These are phyloP conservation scores for Coffea humblotiana DNA, from an alignment of 305 asterid species.

Conservation along the genomic window DNA sequence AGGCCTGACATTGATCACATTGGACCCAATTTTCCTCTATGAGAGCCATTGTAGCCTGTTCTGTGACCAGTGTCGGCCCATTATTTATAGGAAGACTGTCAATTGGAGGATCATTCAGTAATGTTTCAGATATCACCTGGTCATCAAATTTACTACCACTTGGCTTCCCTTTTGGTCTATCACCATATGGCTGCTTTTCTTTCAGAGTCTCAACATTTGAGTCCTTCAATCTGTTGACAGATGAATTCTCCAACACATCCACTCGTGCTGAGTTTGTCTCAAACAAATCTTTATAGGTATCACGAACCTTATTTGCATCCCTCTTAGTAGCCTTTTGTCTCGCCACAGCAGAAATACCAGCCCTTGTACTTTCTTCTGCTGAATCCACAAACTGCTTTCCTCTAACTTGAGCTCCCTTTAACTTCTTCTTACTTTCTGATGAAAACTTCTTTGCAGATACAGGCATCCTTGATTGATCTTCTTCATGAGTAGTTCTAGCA, in stretches of 20 bases:
- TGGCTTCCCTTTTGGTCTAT: slow-evolving; percentile 45
- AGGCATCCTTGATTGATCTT: slow-evolving; percentile 34
- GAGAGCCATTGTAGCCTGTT: slow-evolving; percentile 41
- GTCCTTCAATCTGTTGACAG: slow-evolving; percentile 45
- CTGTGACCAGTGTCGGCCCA: slow-evolving; percentile 37
- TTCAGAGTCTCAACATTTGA: slow-evolving; percentile 38
- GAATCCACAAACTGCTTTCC: slow-evolving; percentile 36
- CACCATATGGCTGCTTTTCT: slow-evolving; percentile 37
- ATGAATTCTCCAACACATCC: slow-evolving; percentile 37
- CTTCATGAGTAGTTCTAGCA: slow-evolving; percentile 37
- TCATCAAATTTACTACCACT: slow-evolving; percentile 34
- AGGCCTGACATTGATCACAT: slow-evolving; percentile 71
- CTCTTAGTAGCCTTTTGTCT: slow-evolving; percentile 48
- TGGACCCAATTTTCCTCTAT: slow-evolving; percentile 75
- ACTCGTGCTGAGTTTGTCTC: slow-evolving; percentile 37
- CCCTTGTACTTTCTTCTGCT: slow-evolving; percentile 33
- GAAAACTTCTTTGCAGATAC: slow-evolving; percentile 24
- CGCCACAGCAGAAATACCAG: slow-evolving; percentile 37
- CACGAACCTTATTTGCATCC: slow-evolving; percentile 36
- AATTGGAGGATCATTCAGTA: slow-evolving; percentile 40
- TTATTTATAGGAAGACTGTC: slow-evolving; percentile 34
- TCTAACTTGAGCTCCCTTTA: slow-evolving; percentile 44
- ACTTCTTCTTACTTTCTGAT: slow-evolving; percentile 40
- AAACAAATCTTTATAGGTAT: slow-evolving; percentile 31
- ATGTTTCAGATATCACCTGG: slow-evolving; percentile 32